Conservation (phyloP, 1,139 yeast genomes). For the Blastobotrys proliferans region DNA sequence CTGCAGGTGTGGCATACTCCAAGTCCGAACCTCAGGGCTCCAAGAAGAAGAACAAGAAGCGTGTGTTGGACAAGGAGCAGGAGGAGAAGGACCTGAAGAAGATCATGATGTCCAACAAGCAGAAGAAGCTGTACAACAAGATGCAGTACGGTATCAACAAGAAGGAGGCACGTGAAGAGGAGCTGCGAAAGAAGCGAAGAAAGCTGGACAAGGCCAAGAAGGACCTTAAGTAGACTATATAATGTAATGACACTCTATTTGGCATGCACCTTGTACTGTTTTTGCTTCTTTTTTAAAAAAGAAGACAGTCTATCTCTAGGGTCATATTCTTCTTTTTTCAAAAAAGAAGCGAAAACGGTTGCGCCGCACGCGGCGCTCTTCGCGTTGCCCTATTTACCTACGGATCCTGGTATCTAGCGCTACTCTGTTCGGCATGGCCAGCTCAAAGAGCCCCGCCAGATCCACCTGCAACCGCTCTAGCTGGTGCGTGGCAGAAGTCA, state of each 20-base stretch:
- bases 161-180: conserved; percentile 75
- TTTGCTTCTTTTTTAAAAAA: no score
- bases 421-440: conserved; percentile 73
- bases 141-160: conserved; percentile 89
- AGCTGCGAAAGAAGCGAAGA: conserved; percentile 72
- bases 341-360: no score
- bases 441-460: conserved; percentile 59
- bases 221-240: conserved; percentile 43
- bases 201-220: conserved; percentile 66
- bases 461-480: conserved; percentile 59
- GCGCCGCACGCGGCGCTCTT: no score
- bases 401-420: conserved; percentile 54
- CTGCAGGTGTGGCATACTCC: conserved; percentile 75
- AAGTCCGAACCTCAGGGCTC: conserved; percentile 42
- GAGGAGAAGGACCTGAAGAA: conserved; percentile 85
- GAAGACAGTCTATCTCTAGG: no score
- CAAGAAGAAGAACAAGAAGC: conserved; percentile 32
- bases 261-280: no score
- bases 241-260: no score
- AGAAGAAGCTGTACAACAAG: conserved; percentile 89
- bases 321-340: no score
- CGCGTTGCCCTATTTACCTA: no score
- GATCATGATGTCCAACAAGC: conserved; percentile 97
- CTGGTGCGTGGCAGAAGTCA: conserved; percentile 61
- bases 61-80: conserved; percentile 47